Conservation (phyloP, 192 early-diverging fungal genomes). For the Backusella westeae region DNA sequence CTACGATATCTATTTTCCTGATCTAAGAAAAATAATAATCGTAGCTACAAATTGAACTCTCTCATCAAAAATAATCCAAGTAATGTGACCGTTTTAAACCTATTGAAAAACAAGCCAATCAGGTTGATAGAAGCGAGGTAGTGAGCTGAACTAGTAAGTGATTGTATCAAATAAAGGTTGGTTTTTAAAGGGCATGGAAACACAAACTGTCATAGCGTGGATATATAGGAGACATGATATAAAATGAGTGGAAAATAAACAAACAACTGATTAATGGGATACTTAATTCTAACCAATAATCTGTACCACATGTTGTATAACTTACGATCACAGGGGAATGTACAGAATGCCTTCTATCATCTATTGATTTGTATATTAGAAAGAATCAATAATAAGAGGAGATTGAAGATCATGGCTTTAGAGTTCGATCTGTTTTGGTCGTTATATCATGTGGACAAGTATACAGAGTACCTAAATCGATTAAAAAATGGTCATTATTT, state of each 20-base stretch:
- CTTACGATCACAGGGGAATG: neutral
- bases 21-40: neutral
- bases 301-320: neutral
- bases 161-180: neutral
- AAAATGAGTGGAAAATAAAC: slow-evolving; percentile 1
- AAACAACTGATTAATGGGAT: neutral
- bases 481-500: slow-evolving; percentile 3
- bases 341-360: neutral
- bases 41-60: neutral
- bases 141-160: neutral
- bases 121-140: neutral
- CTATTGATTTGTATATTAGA: neutral
- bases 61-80: neutral
- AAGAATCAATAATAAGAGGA: neutral
- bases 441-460: neutral
- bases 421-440: slow-evolving; percentile 4
- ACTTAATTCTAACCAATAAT: neutral
- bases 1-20: neutral
- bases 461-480: neutral
- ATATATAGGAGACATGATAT: neutral
- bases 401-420: neutral
- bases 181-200: neutral
- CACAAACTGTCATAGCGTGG: neutral
- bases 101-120: neutral
- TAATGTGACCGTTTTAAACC: neutral